These are phyloP conservation scores for Lathyrus tuberosus DNA, from an alignment of 306 rosid species.

Conservation along the genomic window DNA sequence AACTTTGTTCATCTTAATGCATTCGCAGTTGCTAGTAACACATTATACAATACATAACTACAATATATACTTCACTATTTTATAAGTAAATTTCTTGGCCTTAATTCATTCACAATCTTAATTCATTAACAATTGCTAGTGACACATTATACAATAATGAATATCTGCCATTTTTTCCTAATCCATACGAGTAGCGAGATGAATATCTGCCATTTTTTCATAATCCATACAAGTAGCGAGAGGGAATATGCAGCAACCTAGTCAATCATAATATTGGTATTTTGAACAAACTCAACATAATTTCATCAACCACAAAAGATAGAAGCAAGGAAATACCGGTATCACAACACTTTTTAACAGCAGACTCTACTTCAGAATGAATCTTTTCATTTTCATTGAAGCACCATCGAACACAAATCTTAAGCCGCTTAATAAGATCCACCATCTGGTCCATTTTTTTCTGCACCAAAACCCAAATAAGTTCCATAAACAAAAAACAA, in stretches of 20 bases:
- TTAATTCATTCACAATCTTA: background rate
- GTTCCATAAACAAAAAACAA: background rate
- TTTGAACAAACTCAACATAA: background rate
- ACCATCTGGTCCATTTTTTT: conserved; percentile 20
- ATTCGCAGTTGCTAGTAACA: background rate
- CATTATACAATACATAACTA: background rate
- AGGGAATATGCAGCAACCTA: background rate
- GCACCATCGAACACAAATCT: conserved; percentile 15
- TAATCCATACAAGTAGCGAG: no score
- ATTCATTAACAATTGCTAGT: background rate
- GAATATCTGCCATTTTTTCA: no score
- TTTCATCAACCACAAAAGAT: background rate
- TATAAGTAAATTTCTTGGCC: background rate
- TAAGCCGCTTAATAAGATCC: conserved; percentile 26
- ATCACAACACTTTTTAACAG: background rate
- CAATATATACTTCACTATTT: background rate
- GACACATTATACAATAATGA: background rate
- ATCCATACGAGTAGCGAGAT: background rate
- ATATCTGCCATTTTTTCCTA: background rate
- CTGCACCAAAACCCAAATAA: conserved; percentile 18
- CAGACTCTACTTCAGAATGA: background rate
- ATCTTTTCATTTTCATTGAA: background rate
- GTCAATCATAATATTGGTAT: background rate
- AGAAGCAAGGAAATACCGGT: background rate
- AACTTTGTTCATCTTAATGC: background rate